These are phyloP conservation scores for Talaromyces amestolkiae DNA, from an alignment of 2,329 filamentous ascomycete species.

Conservation along the genomic window DNA sequence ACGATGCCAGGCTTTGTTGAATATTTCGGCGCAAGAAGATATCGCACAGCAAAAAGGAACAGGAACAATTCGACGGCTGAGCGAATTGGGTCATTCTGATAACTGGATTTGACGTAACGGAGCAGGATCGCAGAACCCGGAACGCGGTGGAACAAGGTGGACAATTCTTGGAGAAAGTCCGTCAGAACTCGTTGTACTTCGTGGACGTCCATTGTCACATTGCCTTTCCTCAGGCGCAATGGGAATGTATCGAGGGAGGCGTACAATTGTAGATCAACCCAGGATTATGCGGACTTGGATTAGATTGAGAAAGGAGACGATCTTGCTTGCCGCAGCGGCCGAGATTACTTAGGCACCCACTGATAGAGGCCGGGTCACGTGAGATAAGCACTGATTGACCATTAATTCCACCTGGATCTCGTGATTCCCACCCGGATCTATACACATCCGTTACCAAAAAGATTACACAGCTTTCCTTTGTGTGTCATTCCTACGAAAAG, in stretches of 20 bases:
- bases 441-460: too few relatives aligned
- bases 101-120: constrained; percentile 93
- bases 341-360: not conserved
- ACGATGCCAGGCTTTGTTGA: constrained; percentile 90
- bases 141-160: constrained; percentile 76
- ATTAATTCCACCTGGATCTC: too few relatives aligned
- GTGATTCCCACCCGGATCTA: too few relatives aligned
- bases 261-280: not conserved
- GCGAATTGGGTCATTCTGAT: constrained; percentile 93
- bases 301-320: not conserved
- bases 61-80: constrained; percentile 91
- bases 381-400: not conserved
- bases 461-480: too few relatives aligned
- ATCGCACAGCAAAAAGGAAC: constrained; percentile 92
- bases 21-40: constrained; percentile 87
- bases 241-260: not conserved
- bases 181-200: constrained; percentile 55
- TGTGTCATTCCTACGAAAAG: too few relatives aligned
- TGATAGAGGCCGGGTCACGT: constrained; percentile 1
- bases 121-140: constrained; percentile 92
- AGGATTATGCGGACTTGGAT: not conserved
- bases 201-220: constrained; percentile 54
- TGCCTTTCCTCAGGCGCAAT: constrained; percentile 2
- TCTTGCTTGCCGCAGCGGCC: not conserved
- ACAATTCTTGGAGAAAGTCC: constrained; percentile 55